Evolutionary conservation across 2,329 filamentous ascomycete genomes (phyloP).

Genomic region (Colletotrichum theobromicola): DNA sequence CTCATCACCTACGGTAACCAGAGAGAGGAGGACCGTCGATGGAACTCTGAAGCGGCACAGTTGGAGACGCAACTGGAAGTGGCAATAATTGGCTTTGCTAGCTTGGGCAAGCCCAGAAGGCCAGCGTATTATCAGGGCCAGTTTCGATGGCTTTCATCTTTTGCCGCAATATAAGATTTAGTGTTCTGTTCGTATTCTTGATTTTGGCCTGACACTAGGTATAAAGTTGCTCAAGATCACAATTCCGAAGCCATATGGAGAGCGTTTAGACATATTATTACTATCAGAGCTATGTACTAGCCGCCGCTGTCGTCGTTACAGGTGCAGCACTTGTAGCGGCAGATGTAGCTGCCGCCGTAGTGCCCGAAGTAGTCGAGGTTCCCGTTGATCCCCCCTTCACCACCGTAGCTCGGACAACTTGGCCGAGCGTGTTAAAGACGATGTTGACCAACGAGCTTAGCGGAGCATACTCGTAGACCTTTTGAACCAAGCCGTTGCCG

Average conservation of each 20-base stretch:
- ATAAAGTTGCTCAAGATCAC: too few species aligned
- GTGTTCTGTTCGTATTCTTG: too few species aligned
- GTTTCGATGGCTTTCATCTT: too few species aligned
- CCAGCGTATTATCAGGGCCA: too few species aligned
- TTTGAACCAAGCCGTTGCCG: conserved; percentile 46
- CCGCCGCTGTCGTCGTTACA: not conserved
- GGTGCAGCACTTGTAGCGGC: not conserved
- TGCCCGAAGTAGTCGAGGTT: conserved; percentile 9
- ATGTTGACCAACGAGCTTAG: conserved; percentile 59
- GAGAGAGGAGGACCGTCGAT: not conserved
- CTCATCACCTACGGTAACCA: not conserved
- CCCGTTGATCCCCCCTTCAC: conserved; percentile 26
- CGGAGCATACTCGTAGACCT: conserved; percentile 56
- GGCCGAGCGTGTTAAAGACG: conserved; percentile 58
- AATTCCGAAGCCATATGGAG: too few species aligned
- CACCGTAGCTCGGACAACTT: conserved; percentile 56
- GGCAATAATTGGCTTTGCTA: not conserved
- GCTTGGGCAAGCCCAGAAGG: too few species aligned
- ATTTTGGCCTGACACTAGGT: too few species aligned
- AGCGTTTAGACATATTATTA: not conserved
- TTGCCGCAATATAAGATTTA: too few species aligned
- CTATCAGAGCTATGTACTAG: not conserved
- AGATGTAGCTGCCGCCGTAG: not conserved
- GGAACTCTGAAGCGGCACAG: not conserved
- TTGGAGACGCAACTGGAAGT: not conserved